Base-by-base conservation (phyloP, 2,329 filamentous ascomycete species). In the Penicillium psychrosexuale region DNA sequence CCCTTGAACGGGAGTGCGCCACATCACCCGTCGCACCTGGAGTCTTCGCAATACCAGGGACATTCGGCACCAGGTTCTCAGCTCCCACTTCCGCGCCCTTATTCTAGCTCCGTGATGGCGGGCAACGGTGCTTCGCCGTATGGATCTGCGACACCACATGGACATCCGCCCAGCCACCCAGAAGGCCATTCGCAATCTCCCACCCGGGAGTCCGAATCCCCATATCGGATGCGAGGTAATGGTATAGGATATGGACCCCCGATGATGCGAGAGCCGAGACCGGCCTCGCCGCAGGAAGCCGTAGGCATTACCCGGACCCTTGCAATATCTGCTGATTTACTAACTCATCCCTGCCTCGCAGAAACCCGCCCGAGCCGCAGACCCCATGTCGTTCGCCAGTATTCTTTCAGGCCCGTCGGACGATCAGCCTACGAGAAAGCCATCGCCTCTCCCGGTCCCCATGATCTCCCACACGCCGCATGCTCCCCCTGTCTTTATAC, bases 311-410 rank as follows among this genome's bases (percentile, higher is more conserved):
- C 36, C 39, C 12, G 2, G 3, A 31, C 24, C 5, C 7, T 13
- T n/a, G 15, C 12, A 37, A 36, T 27, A 17, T 15, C 28, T 11
- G 52, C 34, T 22, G 43, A 43, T 44, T 50, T 57, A 57, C 65
- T 68, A 51, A 70, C 38, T 53, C 39, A 51, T 28, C 2, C 19
- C 24, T 42, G 8, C 13, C 40, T 46, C 61, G 34, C 71, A 91
- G 83, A 88, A 88, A 47, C 84, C 88, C 1, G 85, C 84, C 63
- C 86, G 91, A 71, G 81, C 87, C 38, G 87, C 88, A 55, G 89
- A 96, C 70, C 89, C 92, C 50, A 97, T 97, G 92, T 94, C 92
- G 5, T 94, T 97, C 69, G 94, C 91, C 62, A 97, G 92, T 70
- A 95, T 97, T 56, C 86, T 97, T 40, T 93, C 91, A 4, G 91